These are phyloP conservation scores for Cryptosporidium parvum DNA, from an alignment of 169 alveolate species.

Conservation along the genomic window DNA sequence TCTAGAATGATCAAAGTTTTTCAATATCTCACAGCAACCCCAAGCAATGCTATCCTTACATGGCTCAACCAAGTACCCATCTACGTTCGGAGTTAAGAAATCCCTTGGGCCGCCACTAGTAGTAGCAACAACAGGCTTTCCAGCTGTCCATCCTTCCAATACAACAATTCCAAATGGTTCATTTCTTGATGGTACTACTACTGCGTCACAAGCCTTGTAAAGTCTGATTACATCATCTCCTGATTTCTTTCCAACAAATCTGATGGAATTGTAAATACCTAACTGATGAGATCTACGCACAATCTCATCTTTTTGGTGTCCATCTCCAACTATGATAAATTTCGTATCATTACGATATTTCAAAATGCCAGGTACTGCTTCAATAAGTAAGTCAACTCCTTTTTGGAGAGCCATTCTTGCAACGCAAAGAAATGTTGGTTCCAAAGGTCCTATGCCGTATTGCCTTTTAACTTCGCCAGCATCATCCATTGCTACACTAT, in stretches of 20 bases:
- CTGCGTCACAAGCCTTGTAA: slow-evolving; percentile 86
- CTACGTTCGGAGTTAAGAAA: slow-evolving; percentile 80
- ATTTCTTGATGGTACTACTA: slow-evolving; percentile 84
- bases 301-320: slow-evolving; percentile 83
- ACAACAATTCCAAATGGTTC: slow-evolving; percentile 87
- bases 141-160: slow-evolving; percentile 85
- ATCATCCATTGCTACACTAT: slow-evolving; percentile 79
- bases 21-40: slow-evolving; percentile 82
- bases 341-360: slow-evolving; percentile 81
- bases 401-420: slow-evolving; percentile 85
- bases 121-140: slow-evolving; percentile 86
- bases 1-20: slow-evolving; percentile 80
- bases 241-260: slow-evolving; percentile 71
- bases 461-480: slow-evolving; percentile 77
- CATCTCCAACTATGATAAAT: slow-evolving; percentile 86
- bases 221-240: slow-evolving; percentile 79
- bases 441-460: slow-evolving; percentile 83
- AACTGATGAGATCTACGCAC: slow-evolving; percentile 82
- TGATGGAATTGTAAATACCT: slow-evolving; percentile 74
- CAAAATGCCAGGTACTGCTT: slow-evolving; percentile 77
- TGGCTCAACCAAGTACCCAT: slow-evolving; percentile 83
- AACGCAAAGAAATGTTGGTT: slow-evolving; percentile 84
- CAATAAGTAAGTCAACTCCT: slow-evolving; percentile 84
- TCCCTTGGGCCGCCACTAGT: slow-evolving; percentile 87
- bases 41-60: slow-evolving; percentile 83